These are phyloP conservation scores for Leccinum boreale DNA, from an alignment of 768 basidiomycete species.

Conservation along the genomic window DNA sequence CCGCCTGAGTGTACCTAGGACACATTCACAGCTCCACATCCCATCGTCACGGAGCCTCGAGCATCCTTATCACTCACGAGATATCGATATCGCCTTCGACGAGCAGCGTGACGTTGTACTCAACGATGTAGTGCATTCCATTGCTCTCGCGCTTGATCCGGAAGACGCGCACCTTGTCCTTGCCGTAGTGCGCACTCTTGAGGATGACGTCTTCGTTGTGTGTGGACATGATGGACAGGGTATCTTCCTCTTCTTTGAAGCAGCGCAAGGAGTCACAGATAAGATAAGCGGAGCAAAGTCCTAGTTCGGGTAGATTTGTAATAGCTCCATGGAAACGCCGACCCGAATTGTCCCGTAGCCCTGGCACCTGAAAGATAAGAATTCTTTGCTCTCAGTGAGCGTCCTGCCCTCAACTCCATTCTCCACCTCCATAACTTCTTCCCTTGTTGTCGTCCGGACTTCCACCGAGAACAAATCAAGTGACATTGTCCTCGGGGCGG, in stretches of 20 bases:
- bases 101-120: conserved; percentile 78
- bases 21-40: not conserved
- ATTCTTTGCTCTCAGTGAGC: no score
- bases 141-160: conserved; percentile 70
- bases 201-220: conserved; percentile 28
- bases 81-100: conserved; percentile 81
- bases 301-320: not conserved
- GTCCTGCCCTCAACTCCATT: not conserved
- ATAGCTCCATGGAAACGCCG: not conserved
- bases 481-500: not conserved
- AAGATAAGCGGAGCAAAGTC: not conserved
- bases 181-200: conserved; percentile 70
- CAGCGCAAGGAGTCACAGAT: not conserved
- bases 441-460: not conserved
- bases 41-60: not conserved
- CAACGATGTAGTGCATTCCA: conserved; percentile 68
- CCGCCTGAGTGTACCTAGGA: conserved; percentile 77
- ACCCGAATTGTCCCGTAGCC: not conserved
- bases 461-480: not conserved
- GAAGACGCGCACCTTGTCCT: conserved; percentile 84
- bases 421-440: not conserved
- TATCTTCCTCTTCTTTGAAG: not conserved
- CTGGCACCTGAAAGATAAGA: no score
- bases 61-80: conserved; percentile 45
- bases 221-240: conserved; percentile 25